phyloP scores from a whole-genome alignment of 2,329 filamentous ascomycete species.

The Fusarium aywerte region DNA sequence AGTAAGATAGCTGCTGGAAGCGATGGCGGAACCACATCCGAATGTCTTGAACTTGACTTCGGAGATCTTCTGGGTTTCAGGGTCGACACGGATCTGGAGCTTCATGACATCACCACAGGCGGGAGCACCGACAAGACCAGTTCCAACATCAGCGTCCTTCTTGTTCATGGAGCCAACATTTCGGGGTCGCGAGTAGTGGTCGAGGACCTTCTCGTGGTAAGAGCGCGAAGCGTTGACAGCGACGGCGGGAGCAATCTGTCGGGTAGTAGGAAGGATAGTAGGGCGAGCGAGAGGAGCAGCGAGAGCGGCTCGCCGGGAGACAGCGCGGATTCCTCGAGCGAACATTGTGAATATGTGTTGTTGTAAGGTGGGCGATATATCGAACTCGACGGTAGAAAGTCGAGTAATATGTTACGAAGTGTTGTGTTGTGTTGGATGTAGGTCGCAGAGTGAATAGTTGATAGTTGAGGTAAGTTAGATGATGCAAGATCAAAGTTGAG shows the following conservation, averaged over 20 bases:
- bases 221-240: slow-evolving; percentile 56
- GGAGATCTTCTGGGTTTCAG: slow-evolving; percentile 84
- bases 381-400: slow-evolving; percentile 11
- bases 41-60: slow-evolving; percentile 99
- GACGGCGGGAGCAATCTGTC: slow-evolving; percentile 56
- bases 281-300: slow-evolving; percentile 54
- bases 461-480: not conserved
- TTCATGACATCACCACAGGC: slow-evolving; percentile 95
- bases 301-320: slow-evolving; percentile 58
- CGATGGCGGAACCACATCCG: slow-evolving; percentile 93
- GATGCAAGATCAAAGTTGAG: slow-evolving; percentile 28
- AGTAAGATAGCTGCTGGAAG: slow-evolving; percentile 92
- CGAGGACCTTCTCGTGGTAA: slow-evolving; percentile 65
- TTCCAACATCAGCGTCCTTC: slow-evolving; percentile 84
- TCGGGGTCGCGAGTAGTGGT: slow-evolving; percentile 64
- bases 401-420: slow-evolving; percentile 1
- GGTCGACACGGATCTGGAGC: slow-evolving; percentile 82
- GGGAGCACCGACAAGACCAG: slow-evolving; percentile 88
- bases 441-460: slow-evolving; percentile 6
- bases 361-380: slow-evolving; percentile 5
- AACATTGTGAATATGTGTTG: slow-evolving; percentile 54
- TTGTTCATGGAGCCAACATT: slow-evolving; percentile 72
- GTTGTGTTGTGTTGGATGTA: slow-evolving; percentile 4
- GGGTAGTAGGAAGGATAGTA: slow-evolving; percentile 52
- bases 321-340: slow-evolving; percentile 58